These are phyloP conservation scores for Sordariomycetes sp. DNA, from an alignment of 2,329 filamentous ascomycete species.

Conservation along the genomic window DNA sequence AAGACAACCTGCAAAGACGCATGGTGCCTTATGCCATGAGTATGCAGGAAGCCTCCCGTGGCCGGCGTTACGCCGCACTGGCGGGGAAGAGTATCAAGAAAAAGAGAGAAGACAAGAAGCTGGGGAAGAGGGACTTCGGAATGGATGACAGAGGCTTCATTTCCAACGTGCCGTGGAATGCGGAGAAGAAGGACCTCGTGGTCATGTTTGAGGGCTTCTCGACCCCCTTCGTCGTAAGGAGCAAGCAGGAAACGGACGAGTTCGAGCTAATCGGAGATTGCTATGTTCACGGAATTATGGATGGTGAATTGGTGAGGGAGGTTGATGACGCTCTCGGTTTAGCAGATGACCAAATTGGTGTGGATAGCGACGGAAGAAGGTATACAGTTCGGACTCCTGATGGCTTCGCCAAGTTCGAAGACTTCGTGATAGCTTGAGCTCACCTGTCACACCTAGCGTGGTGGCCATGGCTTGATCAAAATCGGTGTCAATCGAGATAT, in stretches of 20 bases:
- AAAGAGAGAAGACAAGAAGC: background rate
- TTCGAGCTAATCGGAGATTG: background rate
- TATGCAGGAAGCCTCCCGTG: background rate
- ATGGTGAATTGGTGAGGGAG: background rate
- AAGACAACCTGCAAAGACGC: background rate
- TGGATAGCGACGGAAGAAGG: background rate
- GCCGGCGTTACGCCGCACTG: background rate
- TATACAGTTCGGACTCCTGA: background rate
- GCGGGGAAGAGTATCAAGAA: background rate
- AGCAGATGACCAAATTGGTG: background rate
- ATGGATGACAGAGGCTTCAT: background rate
- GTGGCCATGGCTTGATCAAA: too few relatives aligned
- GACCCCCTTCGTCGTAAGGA: background rate
- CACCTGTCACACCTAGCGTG: too few relatives aligned
- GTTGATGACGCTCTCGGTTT: background rate
- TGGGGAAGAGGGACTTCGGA: background rate
- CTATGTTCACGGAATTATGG: background rate
- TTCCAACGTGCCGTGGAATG: background rate
- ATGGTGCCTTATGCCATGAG: background rate
- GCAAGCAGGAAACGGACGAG: background rate
- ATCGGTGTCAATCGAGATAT: too few relatives aligned
- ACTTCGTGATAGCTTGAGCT: background rate
- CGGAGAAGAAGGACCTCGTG: background rate
- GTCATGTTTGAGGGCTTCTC: background rate
- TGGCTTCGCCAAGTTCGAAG: background rate